These are phyloP conservation scores for Aspergillus candidus DNA, from an alignment of 2,329 filamentous ascomycete species.

Conservation along the genomic window DNA sequence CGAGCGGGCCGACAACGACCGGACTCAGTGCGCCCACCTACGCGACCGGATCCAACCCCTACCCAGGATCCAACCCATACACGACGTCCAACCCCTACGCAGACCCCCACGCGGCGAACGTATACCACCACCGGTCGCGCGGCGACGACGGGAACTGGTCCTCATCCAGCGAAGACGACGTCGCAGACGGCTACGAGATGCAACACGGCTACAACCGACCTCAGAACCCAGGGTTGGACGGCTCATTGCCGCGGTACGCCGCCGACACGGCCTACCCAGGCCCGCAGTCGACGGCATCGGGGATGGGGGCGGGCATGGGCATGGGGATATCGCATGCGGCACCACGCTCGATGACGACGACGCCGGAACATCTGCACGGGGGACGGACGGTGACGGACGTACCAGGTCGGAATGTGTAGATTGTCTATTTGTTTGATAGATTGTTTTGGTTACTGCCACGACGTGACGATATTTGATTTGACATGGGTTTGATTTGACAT, in stretches of 20 bases:
- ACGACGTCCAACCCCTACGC: not conserved
- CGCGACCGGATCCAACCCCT: slow-evolving; percentile 7
- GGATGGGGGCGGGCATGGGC: no score
- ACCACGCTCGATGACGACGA: no score
- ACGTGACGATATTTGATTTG: no score
- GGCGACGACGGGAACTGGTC: slow-evolving; percentile 31
- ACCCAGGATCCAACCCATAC: slow-evolving; percentile 17
- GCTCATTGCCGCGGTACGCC: slow-evolving; percentile 19
- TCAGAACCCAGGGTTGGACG: slow-evolving; percentile 17
- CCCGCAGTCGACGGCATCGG: slow-evolving; percentile 9
- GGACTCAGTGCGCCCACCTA: slow-evolving; percentile 14
- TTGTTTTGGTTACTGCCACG: no score
- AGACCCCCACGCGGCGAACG: slow-evolving; percentile 20
- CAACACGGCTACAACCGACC: slow-evolving; percentile 23
- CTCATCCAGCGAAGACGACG: slow-evolving; percentile 34
- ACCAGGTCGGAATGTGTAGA: slow-evolving; percentile 7
- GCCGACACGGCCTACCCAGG: slow-evolving; percentile 25
- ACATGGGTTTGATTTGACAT: no score
- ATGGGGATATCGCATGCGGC: no score
- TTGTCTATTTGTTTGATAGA: no score
- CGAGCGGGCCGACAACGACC: slow-evolving; percentile 2
- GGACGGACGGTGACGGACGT: slow-evolving; percentile 17
- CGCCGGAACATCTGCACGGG: slow-evolving; percentile 6
- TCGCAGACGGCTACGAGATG: slow-evolving; percentile 34
- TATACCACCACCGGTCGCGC: slow-evolving; percentile 23